Percentiles rank a stretch among this genome's conserved stretches.
Evolutionary conservation across 2,329 filamentous ascomycete species (phyloP).

Genomic region (Colletotrichum spaethianum): DNA sequence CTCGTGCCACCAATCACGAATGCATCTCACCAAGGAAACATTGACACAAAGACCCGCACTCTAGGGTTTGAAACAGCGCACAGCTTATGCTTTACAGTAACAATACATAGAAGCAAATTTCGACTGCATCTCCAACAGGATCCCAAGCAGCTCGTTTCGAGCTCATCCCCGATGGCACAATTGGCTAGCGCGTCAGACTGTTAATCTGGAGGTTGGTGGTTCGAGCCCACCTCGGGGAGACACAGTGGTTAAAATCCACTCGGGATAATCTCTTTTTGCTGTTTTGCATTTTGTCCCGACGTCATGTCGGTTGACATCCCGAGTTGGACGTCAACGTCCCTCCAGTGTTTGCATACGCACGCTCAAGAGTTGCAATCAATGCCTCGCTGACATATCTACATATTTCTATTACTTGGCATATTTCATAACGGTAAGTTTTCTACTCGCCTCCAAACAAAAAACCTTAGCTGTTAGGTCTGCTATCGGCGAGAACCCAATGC

Average conservation of each 20-base stretch:
- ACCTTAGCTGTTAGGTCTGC: too few relatives aligned
- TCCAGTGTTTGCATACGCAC: too few relatives aligned
- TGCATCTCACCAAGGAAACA: background rate
- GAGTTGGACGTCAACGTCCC: background rate
- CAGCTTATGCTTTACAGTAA: background rate
- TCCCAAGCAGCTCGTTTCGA: conserved; percentile 17
- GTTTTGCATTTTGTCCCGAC: background rate
- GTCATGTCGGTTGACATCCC: background rate
- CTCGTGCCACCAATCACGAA: conserved; percentile 2
- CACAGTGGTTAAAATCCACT: conserved; percentile 18
- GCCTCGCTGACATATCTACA: too few relatives aligned
- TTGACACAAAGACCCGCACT: background rate
- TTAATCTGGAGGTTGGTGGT: conserved; percentile 43
- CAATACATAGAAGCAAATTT: background rate
- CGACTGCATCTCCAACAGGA: rapidly evolving
- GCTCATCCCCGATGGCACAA: conserved; percentile 42
- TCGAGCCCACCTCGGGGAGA: conserved; percentile 42
- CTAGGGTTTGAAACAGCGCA: conserved; percentile 4
- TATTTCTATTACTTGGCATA: too few relatives aligned
- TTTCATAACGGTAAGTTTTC: too few relatives aligned
- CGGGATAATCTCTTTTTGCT: background rate
- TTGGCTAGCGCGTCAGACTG: conserved; percentile 42
- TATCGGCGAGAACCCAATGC: too few relatives aligned
- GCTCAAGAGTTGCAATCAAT: too few relatives aligned
- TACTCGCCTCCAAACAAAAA: too few relatives aligned